Conservation (phyloP, 2,329 filamentous ascomycete species). For the Alternaria brassicicola region DNA sequence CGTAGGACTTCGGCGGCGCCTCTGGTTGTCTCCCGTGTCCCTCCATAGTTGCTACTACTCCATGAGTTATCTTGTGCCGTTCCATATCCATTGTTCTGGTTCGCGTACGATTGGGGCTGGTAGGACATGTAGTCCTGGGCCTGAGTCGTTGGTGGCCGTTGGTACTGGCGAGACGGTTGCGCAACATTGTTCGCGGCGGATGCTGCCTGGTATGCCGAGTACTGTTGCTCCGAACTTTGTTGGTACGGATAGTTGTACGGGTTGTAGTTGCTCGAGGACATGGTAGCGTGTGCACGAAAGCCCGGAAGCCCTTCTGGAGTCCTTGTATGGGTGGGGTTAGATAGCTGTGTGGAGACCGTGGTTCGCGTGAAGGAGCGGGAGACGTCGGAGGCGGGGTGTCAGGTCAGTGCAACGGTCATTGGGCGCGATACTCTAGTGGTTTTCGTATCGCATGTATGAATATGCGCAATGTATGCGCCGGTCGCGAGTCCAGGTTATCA, state of each 20-base stretch:
- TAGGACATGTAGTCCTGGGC: slow-evolving; percentile 39
- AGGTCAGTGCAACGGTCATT: background rate
- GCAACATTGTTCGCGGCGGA: slow-evolving; percentile 31
- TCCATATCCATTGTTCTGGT: slow-evolving; percentile 29
- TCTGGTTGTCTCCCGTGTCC: slow-evolving; percentile 33
- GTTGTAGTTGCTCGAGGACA: slow-evolving; percentile 39
- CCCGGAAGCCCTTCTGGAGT: slow-evolving; percentile 3
- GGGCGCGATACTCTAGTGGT: background rate
- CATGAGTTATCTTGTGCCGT: slow-evolving; percentile 29
- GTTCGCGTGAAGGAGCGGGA: slow-evolving; percentile 3
- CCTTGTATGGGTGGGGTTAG: slow-evolving; percentile 3
- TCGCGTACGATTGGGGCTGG: slow-evolving; percentile 26
- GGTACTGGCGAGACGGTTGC: slow-evolving; percentile 35
- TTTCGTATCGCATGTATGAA: background rate
- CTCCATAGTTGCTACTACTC: slow-evolving; percentile 33
- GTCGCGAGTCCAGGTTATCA: background rate
- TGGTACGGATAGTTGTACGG: slow-evolving; percentile 36
- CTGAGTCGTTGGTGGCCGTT: slow-evolving; percentile 31
- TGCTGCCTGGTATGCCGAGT: slow-evolving; percentile 35
- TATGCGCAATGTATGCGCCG: background rate
- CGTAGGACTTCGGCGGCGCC: slow-evolving; percentile 42
- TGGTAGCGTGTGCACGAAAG: slow-evolving; percentile 14
- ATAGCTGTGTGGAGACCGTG: slow-evolving; percentile 8
- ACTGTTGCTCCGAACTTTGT: slow-evolving; percentile 38
- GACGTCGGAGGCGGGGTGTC: background rate